These are phyloP conservation scores for Aspergillus amoenus DNA, from an alignment of 2,329 filamentous ascomycete species.

Conservation along the genomic window DNA sequence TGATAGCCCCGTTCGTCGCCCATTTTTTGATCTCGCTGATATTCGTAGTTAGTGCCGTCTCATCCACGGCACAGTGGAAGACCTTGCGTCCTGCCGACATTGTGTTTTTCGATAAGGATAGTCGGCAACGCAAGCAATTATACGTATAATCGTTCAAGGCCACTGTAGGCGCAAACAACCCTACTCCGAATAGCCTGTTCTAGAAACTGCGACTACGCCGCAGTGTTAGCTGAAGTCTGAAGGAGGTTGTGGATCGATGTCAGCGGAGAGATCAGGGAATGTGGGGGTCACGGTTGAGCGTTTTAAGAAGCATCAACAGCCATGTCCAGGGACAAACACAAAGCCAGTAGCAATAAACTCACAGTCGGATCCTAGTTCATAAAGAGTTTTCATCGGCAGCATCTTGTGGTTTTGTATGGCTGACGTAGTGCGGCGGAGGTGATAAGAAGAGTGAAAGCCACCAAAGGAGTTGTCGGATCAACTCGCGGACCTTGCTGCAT, in stretches of 20 bases:
- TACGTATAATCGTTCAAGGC: constrained; percentile 1
- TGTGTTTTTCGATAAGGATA: constrained; percentile 14
- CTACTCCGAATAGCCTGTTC: constrained; percentile 32
- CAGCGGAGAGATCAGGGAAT: constrained; percentile 29
- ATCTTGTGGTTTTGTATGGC: constrained; percentile 19
- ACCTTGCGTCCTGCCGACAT: constrained; percentile 47
- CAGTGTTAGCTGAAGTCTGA: constrained; percentile 26
- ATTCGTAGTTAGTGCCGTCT: constrained; percentile 52
- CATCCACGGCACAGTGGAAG: constrained; percentile 55
- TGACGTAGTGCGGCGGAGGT: constrained; percentile 9
- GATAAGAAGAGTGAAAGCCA: constrained; percentile 10
- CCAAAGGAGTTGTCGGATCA: constrained; percentile 19
- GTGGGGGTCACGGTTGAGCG: constrained; percentile 26
- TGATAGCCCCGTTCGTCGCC: constrained; percentile 50
- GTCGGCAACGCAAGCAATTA: constrained; percentile 22
- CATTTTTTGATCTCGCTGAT: constrained; percentile 55
- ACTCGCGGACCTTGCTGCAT: constrained; percentile 17
- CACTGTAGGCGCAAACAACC: constrained; percentile 19
- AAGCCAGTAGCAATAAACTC: constrained; percentile 12
- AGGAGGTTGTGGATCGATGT: constrained; percentile 28
- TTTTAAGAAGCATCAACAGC: constrained; percentile 9
- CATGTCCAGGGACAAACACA: constrained; percentile 1
- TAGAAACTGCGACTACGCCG: constrained; percentile 32
- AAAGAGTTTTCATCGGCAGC: constrained; percentile 23
- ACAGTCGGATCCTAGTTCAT: constrained; percentile 21